Evolutionary conservation across 2,329 filamentous ascomycete genomes (phyloP).

Genomic region (Huntiella omanensis): DNA sequence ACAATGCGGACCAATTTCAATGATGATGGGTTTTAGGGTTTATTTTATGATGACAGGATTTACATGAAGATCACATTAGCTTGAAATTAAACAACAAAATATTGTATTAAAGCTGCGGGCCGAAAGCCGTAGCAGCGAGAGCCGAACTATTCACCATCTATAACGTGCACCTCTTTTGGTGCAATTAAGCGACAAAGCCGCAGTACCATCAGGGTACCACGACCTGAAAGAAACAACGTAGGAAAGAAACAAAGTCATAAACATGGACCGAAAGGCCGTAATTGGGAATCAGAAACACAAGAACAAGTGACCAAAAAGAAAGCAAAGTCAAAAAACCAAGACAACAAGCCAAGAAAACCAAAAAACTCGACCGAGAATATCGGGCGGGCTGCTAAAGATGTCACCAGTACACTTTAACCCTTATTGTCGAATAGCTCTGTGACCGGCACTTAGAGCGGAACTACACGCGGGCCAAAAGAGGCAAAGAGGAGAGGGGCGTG

Average conservation of each 20-base stretch:
- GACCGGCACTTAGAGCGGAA: not conserved
- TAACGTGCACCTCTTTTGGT: not conserved
- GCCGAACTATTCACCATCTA: not conserved
- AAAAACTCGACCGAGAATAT: not conserved
- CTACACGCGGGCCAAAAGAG: too few species aligned
- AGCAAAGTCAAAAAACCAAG: slow-evolving; percentile 2
- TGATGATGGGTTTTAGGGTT: slow-evolving; percentile 30
- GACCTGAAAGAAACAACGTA: too few species aligned
- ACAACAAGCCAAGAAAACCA: not conserved
- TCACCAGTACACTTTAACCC: too few species aligned
- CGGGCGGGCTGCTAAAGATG: not conserved
- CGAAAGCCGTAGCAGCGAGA: not conserved
- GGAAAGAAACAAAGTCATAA: not conserved
- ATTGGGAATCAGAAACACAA: not conserved
- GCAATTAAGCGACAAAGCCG: too few species aligned
- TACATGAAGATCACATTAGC: too few species aligned
- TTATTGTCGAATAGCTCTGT: too few species aligned
- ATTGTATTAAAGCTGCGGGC: too few species aligned
- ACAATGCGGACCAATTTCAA: slow-evolving; percentile 44
- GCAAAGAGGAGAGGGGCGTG: not conserved
- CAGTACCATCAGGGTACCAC: too few species aligned
- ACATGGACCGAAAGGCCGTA: not conserved
- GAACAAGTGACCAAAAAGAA: not conserved
- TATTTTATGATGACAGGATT: too few species aligned
- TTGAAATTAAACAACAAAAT: too few species aligned